Evolutionary conservation across 2,329 filamentous ascomycete species (phyloP).

Genomic region (Colletotrichum chlorophyti): DNA sequence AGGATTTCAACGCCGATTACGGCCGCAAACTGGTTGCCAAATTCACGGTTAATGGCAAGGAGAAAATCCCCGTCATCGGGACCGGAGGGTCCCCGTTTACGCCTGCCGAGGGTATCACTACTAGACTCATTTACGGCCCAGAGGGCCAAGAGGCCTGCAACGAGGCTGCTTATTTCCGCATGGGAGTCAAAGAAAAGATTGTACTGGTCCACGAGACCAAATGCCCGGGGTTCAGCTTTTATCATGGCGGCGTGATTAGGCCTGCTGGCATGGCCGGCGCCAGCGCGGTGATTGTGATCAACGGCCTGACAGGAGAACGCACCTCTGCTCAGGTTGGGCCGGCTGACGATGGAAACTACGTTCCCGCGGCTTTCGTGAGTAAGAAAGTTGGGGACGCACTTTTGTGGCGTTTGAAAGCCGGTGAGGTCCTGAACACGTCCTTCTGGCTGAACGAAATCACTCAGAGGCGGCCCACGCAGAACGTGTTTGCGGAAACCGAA

Average conservation of each 20-base stretch:
- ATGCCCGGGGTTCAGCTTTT: constrained; percentile 35
- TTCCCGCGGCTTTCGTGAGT: constrained; percentile 38
- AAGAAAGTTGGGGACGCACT: constrained; percentile 36
- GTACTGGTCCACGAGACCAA: constrained; percentile 39
- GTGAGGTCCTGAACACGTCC: constrained; percentile 41
- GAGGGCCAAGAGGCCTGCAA: constrained; percentile 35
- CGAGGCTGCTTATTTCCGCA: constrained; percentile 33
- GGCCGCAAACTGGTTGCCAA: constrained; percentile 28
- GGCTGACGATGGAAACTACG: constrained; percentile 36
- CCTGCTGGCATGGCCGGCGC: constrained; percentile 39
- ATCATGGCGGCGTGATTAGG: constrained; percentile 38
- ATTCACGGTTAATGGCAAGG: constrained; percentile 33
- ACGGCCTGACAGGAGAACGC: constrained; percentile 38
- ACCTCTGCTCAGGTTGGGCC: constrained; percentile 37
- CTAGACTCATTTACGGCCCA: constrained; percentile 35
- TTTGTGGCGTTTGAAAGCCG: constrained; percentile 39
- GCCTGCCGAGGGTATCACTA: constrained; percentile 36
- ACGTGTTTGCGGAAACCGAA: constrained; percentile 53
- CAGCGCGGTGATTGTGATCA: constrained; percentile 39
- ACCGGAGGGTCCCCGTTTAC: constrained; percentile 41
- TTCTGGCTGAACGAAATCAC: constrained; percentile 43
- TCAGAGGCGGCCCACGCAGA: constrained; percentile 48
- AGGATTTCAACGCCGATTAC: constrained; percentile 38
- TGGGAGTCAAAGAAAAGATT: constrained; percentile 38
- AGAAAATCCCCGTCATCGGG: constrained; percentile 35